A percentile compares a stretch with the other conserved stretches of the same genome.
These are phyloP conservation scores for Yamadazyma pseudoaaseri DNA, from an alignment of 1,139 yeast species.

Conservation along the genomic window DNA sequence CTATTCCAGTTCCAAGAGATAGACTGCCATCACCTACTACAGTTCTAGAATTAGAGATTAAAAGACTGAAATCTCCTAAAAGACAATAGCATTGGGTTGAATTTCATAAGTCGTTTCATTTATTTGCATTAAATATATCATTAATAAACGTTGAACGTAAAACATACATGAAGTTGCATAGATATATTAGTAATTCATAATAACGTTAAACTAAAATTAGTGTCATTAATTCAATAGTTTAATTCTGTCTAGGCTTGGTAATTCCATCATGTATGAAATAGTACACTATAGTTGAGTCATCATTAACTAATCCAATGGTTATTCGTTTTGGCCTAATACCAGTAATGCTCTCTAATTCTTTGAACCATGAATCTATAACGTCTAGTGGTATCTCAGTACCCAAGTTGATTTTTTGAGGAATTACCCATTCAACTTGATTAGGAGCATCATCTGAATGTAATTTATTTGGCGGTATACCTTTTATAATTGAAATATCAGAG, in stretches of 20 bases:
- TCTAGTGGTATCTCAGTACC: constrained; percentile 17
- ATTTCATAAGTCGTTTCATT: too few relatives aligned
- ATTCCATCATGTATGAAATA: constrained; percentile 64
- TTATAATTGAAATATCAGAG: constrained; percentile 13
- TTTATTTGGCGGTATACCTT: constrained; percentile 33
- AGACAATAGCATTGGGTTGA: constrained; percentile 2
- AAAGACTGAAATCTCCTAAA: constrained; percentile 13
- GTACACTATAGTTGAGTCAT: constrained; percentile 68
- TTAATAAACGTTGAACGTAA: background rate
- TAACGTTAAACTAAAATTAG: too few relatives aligned
- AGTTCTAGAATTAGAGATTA: constrained; percentile 12
- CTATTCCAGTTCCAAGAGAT: constrained; percentile 3
- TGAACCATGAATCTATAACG: constrained; percentile 35
- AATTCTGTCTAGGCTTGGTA: constrained; percentile 57
- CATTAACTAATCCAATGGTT: constrained; percentile 55
- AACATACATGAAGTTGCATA: too few relatives aligned
- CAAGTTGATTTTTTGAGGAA: constrained; percentile 22
- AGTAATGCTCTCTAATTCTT: constrained; percentile 14
- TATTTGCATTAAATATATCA: background rate
- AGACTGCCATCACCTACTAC: constrained; percentile 14
- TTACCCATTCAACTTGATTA: constrained; percentile 32
- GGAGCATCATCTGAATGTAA: constrained; percentile 23
- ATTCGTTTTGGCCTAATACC: constrained; percentile 35
- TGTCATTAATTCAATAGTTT: constrained; percentile 5
- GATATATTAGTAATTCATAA: too few relatives aligned